phyloP scores from a whole-genome alignment of 495 filamentous ascomycete genomes.

The Hyaloscypha bicolor region DNA sequence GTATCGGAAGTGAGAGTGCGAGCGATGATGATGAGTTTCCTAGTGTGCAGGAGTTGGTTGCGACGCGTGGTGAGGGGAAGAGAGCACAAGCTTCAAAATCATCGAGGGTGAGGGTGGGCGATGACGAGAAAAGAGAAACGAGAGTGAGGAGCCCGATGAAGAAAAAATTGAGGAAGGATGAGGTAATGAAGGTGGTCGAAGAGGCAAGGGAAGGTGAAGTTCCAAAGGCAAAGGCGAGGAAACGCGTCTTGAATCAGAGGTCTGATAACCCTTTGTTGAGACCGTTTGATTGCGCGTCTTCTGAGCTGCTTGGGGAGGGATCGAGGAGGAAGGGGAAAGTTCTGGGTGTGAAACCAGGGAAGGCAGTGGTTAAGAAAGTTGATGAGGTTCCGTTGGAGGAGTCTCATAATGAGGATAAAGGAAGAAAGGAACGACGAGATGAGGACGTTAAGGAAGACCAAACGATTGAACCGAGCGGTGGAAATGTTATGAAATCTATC shows the following conservation, averaged over 20 bases:
- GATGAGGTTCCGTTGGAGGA: background rate
- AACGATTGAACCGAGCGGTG: background rate
- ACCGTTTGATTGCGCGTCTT: slow-evolving; percentile 8
- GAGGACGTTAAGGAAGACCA: background rate
- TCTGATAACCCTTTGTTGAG: slow-evolving; percentile 23
- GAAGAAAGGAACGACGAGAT: background rate
- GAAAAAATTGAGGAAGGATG: background rate
- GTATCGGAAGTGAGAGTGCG: slow-evolving; percentile 1
- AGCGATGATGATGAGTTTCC: slow-evolving; percentile 35
- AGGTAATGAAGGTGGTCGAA: background rate
- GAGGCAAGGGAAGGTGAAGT: background rate
- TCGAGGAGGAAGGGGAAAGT: background rate
- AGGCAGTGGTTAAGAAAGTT: background rate
- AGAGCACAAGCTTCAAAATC: background rate
- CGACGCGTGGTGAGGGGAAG: background rate
- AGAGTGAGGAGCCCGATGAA: background rate
- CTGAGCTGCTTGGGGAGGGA: background rate
- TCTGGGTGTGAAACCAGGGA: background rate
- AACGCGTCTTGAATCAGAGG: slow-evolving; percentile 24
- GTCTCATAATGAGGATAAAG: background rate
- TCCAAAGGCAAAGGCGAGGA: background rate
- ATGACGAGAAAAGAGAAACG: too few relatives aligned
- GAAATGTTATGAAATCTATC: background rate
- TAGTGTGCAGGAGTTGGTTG: slow-evolving; percentile 27
- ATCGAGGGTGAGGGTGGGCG: background rate